These are phyloP conservation scores for Emmonsia crescens DNA, from an alignment of 2,329 filamentous ascomycete genomes.

Conservation along the genomic window DNA sequence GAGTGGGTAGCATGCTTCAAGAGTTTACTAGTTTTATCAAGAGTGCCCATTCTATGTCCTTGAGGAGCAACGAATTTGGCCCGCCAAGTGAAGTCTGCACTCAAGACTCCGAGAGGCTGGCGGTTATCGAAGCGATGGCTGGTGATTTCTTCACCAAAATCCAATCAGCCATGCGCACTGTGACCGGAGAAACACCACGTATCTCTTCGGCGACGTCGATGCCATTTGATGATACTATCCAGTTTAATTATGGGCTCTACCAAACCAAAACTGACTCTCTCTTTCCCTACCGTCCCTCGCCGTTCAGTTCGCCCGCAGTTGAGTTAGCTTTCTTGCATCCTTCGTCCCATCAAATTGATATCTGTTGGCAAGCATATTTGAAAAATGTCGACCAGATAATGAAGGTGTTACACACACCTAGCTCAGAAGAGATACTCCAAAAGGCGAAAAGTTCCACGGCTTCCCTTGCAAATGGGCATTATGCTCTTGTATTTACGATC, in stretches of 20 bases:
- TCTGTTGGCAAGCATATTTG: conserved; percentile 17
- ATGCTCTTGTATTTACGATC: conserved; percentile 46
- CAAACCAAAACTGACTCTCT: neutral
- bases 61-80: neutral
- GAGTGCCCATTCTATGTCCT: neutral
- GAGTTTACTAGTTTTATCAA: too few species aligned
- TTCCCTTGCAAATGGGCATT: conserved; percentile 39
- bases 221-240: neutral
- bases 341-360: conserved; percentile 4
- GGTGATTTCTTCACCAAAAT: neutral
- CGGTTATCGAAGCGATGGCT: neutral
- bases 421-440: conserved; percentile 37
- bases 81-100: neutral
- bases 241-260: neutral
- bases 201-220: neutral
- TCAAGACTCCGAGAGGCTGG: neutral
- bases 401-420: conserved; percentile 46
- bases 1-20: neutral
- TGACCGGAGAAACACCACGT: neutral
- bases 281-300: neutral
- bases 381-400: conserved; percentile 42
- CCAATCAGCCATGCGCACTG: neutral
- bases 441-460: conserved; percentile 36
- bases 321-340: conserved; percentile 6
- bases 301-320: conserved; percentile 1